Conservation (phyloP, 768 basidiomycete genomes). For the Dendrothele bispora region DNA sequence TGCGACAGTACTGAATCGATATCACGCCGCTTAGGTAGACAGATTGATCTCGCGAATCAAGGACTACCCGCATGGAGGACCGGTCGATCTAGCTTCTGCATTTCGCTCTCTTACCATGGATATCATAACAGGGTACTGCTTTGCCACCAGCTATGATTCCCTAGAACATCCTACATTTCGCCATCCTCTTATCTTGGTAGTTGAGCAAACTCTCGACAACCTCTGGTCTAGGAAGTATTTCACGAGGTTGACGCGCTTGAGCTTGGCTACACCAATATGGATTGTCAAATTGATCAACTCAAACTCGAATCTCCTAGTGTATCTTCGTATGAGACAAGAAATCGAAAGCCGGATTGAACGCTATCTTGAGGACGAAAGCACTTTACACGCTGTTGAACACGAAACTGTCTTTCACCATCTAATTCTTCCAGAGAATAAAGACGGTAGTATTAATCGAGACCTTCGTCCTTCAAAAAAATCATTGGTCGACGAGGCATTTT, state of each 20-base stretch:
- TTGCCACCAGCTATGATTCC: conserved; percentile 25
- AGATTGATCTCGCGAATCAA: conserved; percentile 15
- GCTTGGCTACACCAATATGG: no score
- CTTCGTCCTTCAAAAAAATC: conserved; percentile 12
- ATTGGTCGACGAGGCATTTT: conserved; percentile 33
- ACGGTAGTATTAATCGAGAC: neutral
- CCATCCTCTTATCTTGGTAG: no score
- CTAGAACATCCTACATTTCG: conserved; percentile 22
- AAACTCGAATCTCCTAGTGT: no score
- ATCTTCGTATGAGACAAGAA: no score
- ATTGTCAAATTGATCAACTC: no score
- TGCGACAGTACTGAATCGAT: no score
- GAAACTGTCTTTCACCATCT: conserved; percentile 20
- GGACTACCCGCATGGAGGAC: neutral
- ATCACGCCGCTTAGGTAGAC: conserved; percentile 25
- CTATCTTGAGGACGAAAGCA: conserved; percentile 14
- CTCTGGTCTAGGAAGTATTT: no score
- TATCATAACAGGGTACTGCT: conserved; percentile 31
- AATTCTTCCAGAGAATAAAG: conserved; percentile 13
- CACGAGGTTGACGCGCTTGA: no score
- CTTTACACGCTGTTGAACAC: conserved; percentile 9
- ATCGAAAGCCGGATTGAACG: conserved; percentile 8
- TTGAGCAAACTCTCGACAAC: no score
- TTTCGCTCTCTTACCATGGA: conserved; percentile 28
- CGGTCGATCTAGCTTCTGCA: conserved; percentile 23